phyloP scores from a whole-genome alignment of 331 rosid species.

The Pyrus hybrid region DNA sequence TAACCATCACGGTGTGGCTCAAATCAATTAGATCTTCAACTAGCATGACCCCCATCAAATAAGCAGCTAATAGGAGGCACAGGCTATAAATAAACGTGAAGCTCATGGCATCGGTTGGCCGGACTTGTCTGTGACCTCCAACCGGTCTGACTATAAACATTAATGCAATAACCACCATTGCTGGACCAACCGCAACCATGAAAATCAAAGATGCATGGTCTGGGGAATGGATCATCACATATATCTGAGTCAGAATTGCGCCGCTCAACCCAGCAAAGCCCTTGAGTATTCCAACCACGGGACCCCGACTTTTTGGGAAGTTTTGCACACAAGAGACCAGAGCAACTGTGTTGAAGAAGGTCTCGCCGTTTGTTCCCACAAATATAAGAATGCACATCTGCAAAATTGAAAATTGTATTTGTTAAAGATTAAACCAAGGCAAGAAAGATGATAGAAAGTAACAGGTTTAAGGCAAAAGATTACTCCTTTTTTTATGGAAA shows the following conservation, averaged over 20 bases:
- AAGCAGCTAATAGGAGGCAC: conserved; percentile 33
- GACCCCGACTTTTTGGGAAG: conserved; percentile 80
- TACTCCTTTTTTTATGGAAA: neutral
- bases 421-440: neutral
- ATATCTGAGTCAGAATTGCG: conserved; percentile 32
- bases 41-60: conserved; percentile 36
- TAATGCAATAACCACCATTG: conserved; percentile 20
- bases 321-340: conserved; percentile 76
- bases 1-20: conserved; percentile 11
- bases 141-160: conserved; percentile 32
- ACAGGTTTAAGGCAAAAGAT: neutral
- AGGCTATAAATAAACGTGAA: conserved; percentile 25
- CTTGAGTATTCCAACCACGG: conserved; percentile 82
- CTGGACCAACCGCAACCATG: conserved; percentile 35
- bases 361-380: conserved; percentile 72
- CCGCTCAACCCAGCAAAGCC: conserved; percentile 89
- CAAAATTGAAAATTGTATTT: conserved; percentile 20
- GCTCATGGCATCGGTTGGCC: conserved; percentile 16
- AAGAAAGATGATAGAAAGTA: neutral
- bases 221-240: conserved; percentile 22
- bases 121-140: conserved; percentile 33
- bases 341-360: conserved; percentile 78
- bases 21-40: conserved; percentile 26
- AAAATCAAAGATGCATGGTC: conserved; percentile 27
- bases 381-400: conserved; percentile 66